Evolutionary conservation across 306 rosid genomes (phyloP).

Genomic region (Vigna radiata): DNA sequence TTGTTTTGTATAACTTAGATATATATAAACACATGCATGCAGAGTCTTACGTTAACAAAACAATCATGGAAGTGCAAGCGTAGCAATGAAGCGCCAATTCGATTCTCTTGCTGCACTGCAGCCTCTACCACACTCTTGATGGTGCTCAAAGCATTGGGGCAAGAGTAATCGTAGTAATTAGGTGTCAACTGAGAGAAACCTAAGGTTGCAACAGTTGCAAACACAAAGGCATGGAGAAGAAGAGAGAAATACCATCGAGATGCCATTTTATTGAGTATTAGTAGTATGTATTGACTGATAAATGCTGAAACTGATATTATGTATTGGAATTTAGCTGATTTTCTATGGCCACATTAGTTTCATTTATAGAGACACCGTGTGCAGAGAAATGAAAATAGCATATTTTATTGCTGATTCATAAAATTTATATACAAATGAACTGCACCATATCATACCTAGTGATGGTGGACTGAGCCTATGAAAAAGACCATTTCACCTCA

Average conservation of each 20-base stretch:
- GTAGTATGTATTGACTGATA: not conserved
- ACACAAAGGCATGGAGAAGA: conserved; percentile 8
- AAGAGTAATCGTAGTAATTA: conserved; percentile 44
- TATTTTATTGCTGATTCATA: not conserved
- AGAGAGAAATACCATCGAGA: not conserved
- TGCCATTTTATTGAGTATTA: conserved; percentile 17
- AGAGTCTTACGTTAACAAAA: conserved; percentile 50
- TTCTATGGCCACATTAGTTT: not conserved
- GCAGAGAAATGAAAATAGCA: not conserved
- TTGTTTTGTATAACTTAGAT: too few relatives aligned
- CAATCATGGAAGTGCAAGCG: conserved; percentile 63
- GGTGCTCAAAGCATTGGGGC: conserved; percentile 49
- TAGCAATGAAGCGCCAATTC: conserved; percentile 57
- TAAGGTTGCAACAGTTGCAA: conserved; percentile 38
- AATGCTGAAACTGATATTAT: not conserved
- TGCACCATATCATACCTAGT: conserved; percentile 12
- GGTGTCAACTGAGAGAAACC: conserved; percentile 40
- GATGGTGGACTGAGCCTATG: not conserved
- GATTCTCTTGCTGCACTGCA: conserved; percentile 45
- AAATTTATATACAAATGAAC: not conserved
- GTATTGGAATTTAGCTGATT: not conserved
- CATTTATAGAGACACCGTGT: not conserved
- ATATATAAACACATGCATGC: not conserved
- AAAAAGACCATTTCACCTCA: conserved; percentile 15
- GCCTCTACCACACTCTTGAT: conserved; percentile 41